A percentile compares a stretch with the other conserved stretches of the same genome.
Conservation (phyloP, 2,329 filamentous ascomycete species). For the Ploettnerulaceae sp. region DNA sequence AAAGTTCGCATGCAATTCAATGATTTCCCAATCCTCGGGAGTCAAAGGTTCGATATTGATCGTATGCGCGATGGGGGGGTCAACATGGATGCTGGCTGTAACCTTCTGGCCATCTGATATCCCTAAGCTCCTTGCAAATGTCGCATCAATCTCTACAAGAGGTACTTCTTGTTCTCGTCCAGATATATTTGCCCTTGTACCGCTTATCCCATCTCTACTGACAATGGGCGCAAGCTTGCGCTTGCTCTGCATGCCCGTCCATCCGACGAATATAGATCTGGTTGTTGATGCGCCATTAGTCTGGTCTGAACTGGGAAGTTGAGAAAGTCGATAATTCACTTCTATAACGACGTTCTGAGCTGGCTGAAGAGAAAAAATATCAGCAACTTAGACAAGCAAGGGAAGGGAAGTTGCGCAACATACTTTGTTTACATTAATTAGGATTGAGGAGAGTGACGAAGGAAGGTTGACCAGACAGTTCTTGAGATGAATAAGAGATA, state of each 20-base stretch:
- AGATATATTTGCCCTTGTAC: conserved; percentile 49
- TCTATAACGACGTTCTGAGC: conserved; percentile 97
- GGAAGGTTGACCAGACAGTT: conserved; percentile 95
- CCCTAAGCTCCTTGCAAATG: conserved; percentile 71
- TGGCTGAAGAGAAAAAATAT: conserved; percentile 47
- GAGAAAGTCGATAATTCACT: conserved; percentile 65
- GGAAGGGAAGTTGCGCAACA: conserved; percentile 36
- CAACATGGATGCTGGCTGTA: conserved; percentile 67
- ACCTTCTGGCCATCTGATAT: conserved; percentile 79
- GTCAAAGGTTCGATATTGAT: conserved; percentile 96
- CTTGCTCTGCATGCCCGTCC: conserved; percentile 97
- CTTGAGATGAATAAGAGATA: conserved; percentile 82
- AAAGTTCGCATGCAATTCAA: conserved; percentile 93
- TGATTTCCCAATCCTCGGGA: conserved; percentile 97
- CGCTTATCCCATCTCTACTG: conserved; percentile 65
- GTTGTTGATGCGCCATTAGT: conserved; percentile 46
- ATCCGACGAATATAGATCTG: conserved; percentile 80
- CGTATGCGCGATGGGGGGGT: conserved; percentile 86
- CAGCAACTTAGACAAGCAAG: too few relatives aligned
- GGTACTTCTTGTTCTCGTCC: conserved; percentile 69
- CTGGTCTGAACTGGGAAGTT: conserved; percentile 43
- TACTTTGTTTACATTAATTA: conserved; percentile 88
- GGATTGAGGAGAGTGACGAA: conserved; percentile 71
- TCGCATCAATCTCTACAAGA: conserved; percentile 81
- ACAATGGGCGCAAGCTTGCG: conserved; percentile 70